Conservation (phyloP, 306 rosid genomes). For the Neltuma alba region DNA sequence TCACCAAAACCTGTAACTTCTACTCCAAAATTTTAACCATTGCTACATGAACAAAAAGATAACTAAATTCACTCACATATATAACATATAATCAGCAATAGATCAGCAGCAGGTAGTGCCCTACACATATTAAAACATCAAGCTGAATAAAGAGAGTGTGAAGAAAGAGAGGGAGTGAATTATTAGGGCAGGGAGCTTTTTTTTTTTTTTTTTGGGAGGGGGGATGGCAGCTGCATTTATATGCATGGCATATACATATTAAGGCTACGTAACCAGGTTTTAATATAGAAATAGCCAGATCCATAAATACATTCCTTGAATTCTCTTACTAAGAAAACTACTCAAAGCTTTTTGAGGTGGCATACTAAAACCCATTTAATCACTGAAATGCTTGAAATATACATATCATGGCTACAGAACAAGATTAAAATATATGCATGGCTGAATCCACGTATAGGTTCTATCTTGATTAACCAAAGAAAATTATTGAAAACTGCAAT, state of each 20-base stretch:
- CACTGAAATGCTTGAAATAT: neutral
- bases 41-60: neutral
- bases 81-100: slow-evolving; percentile 3
- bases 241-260: neutral
- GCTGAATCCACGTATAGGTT: slow-evolving; percentile 9
- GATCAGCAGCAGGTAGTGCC: neutral
- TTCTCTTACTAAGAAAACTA: slow-evolving; percentile 18
- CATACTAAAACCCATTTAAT: neutral
- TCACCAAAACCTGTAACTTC: neutral
- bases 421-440: slow-evolving; percentile 23
- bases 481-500: slow-evolving; percentile 3
- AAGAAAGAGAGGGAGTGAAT: neutral
- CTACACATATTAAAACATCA: neutral
- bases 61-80: neutral
- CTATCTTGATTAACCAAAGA: slow-evolving; percentile 2
- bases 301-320: neutral
- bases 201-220: no score
- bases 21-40: neutral
- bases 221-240: neutral
- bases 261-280: slow-evolving; percentile 12
- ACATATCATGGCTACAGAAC: neutral
- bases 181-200: neutral
- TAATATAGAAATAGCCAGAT: neutral
- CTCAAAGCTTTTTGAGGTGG: slow-evolving; percentile 12
- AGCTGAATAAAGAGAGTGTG: neutral